A percentile compares a stretch with the other conserved stretches of the same genome.
phyloP scores from a whole-genome alignment of 768 basidiomycete species.

The Cubamyces lactineus region DNA sequence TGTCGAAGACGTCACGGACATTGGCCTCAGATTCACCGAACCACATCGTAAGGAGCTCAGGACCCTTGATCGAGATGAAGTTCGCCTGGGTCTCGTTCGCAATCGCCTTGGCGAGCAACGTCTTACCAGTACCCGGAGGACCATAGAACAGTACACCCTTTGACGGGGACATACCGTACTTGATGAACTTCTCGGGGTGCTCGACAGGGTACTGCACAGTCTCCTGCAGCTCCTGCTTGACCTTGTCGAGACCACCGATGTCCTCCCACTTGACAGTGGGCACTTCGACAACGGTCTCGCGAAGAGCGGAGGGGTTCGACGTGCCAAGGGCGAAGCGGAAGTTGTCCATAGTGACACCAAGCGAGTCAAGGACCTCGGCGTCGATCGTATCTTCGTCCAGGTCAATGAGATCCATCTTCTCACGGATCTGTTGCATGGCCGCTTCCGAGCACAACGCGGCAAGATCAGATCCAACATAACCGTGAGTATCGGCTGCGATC shows the following conservation, averaged over 20 bases:
- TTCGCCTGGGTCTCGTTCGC: slow-evolving; percentile 99
- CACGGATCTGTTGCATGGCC: slow-evolving; percentile 99
- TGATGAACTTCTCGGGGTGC: slow-evolving; percentile 99
- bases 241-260: slow-evolving; percentile 98
- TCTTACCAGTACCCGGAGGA: slow-evolving; percentile 99
- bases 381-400: slow-evolving; percentile 98
- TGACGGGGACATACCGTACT: slow-evolving; percentile 99
- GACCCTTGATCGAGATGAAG: slow-evolving; percentile 99
- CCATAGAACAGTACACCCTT: slow-evolving; percentile 99
- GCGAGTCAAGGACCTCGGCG: slow-evolving; percentile 97
- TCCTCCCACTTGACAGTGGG: slow-evolving; percentile 99
- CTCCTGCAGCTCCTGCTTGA: slow-evolving; percentile 99
- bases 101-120: slow-evolving; percentile 96
- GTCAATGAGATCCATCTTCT: slow-evolving; percentile 99
- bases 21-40: slow-evolving; percentile 99
- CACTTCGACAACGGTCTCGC: slow-evolving; percentile 99
- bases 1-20: slow-evolving; percentile 99
- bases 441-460: slow-evolving; percentile 98
- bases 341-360: slow-evolving; percentile 99
- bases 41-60: slow-evolving; percentile 99
- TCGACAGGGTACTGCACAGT: slow-evolving; percentile 99
- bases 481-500: slow-evolving; percentile 99
- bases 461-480: slow-evolving; percentile 98
- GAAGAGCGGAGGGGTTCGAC: slow-evolving; percentile 97
- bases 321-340: slow-evolving; percentile 98